Percentiles rank a stretch among this genome's conserved stretches.
Conservation (phyloP, 768 basidiomycete genomes). For the Boletus huronensis region DNA sequence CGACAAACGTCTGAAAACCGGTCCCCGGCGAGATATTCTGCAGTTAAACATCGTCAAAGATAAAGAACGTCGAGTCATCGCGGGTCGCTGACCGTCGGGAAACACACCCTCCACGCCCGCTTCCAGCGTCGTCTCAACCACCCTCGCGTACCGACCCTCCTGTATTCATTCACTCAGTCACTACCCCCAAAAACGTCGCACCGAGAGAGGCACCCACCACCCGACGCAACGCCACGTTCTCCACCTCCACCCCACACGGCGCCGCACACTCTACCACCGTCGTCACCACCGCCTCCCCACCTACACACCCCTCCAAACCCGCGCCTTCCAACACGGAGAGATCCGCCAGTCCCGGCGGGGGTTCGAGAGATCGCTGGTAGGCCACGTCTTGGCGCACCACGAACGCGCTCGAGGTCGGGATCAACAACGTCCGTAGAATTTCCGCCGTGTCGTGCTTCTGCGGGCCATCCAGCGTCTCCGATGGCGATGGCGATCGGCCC, state of each 20-base stretch:
- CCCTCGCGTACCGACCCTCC: conserved; percentile 43
- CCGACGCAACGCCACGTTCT: conserved; percentile 43
- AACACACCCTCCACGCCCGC: conserved; percentile 39
- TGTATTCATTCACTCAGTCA: conserved; percentile 16
- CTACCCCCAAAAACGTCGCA: too few relatives aligned
- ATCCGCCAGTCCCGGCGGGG: conserved; percentile 49
- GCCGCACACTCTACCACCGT: conserved; percentile 52
- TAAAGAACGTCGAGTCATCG: background rate
- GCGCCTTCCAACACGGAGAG: conserved; percentile 50
- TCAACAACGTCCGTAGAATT: conserved; percentile 57
- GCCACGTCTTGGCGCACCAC: conserved; percentile 47
- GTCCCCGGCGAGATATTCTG: conserved; percentile 67
- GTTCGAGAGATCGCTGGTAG: conserved; percentile 45
- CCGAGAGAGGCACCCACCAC: conserved; percentile 37
- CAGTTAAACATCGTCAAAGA: background rate
- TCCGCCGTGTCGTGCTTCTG: conserved; percentile 42
- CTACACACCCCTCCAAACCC: conserved; percentile 44
- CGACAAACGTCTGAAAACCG: conserved; percentile 56
- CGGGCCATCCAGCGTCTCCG: conserved; percentile 1
- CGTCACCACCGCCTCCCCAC: conserved; percentile 56
- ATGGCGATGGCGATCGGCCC: conserved; percentile 2
- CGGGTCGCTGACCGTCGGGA: conserved; percentile 41
- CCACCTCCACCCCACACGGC: conserved; percentile 54
- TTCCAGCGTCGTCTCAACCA: conserved; percentile 54
- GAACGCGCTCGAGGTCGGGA: conserved; percentile 68